Evolutionary conservation across 2,329 filamentous ascomycete genomes (phyloP).

Genomic region (Ophiocordyceps camponoti-floridani): DNA sequence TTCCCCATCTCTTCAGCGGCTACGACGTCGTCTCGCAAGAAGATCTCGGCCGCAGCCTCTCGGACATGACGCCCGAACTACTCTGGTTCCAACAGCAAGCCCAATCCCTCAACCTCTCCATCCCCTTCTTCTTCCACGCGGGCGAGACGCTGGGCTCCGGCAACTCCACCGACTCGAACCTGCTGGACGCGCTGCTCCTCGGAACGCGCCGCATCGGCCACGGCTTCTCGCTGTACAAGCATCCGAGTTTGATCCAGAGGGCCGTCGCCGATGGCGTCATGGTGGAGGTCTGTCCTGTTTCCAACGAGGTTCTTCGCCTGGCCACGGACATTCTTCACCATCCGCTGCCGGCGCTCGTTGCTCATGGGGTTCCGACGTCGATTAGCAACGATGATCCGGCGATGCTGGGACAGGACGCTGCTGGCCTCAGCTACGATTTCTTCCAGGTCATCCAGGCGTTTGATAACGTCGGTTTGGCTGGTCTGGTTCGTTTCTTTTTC

Average conservation of each 20-base stretch:
- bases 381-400: background rate
- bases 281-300: background rate
- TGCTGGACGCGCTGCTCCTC: background rate
- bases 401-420: background rate
- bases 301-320: background rate
- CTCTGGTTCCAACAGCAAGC: background rate
- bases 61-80: background rate
- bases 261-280: background rate
- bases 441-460: constrained; percentile 1
- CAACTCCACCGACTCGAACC: background rate
- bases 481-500: background rate
- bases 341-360: background rate
- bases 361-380: constrained; percentile 1
- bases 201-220: background rate
- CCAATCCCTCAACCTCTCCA: background rate
- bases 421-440: background rate
- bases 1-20: background rate
- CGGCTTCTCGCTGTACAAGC: background rate
- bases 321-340: background rate
- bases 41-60: background rate
- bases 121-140: constrained; percentile 1
- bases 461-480: background rate
- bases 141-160: background rate
- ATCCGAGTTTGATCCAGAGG: background rate
- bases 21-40: constrained; percentile 1